Evolutionary conservation across 495 filamentous ascomycete species (phyloP).

Genomic region (Pseudevernia furfuracea): DNA sequence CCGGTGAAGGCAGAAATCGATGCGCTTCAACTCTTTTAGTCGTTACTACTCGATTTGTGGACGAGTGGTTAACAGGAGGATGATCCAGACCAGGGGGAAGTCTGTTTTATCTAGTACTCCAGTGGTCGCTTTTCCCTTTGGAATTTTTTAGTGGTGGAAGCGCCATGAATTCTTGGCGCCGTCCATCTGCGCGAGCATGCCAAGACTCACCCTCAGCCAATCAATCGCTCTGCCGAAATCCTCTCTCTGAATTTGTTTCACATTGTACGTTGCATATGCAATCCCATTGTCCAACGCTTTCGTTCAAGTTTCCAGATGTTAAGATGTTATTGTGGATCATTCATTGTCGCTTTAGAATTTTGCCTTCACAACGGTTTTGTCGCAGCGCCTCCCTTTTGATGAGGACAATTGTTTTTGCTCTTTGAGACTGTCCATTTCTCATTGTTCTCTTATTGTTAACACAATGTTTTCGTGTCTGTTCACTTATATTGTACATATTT

Average conservation of each 20-base stretch:
- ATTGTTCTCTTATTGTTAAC: neutral
- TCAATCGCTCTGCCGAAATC: neutral
- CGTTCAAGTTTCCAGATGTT: neutral
- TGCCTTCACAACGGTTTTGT: slow-evolving; percentile 1
- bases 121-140: neutral
- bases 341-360: neutral
- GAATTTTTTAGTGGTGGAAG: neutral
- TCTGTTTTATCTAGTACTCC: neutral
- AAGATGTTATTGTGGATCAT: too few relatives aligned
- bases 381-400: neutral
- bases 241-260: neutral
- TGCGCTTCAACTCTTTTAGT: neutral
- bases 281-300: neutral
- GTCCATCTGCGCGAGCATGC: neutral
- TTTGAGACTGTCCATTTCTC: neutral
- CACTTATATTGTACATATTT: neutral
- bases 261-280: neutral
- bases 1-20: neutral
- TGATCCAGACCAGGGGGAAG: neutral
- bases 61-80: neutral
- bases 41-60: neutral
- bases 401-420: neutral
- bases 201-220: slow-evolving; percentile 6
- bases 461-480: neutral
- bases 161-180: neutral